Conservation (phyloP, 306 rosid genomes). For the Datisca glomerata region DNA sequence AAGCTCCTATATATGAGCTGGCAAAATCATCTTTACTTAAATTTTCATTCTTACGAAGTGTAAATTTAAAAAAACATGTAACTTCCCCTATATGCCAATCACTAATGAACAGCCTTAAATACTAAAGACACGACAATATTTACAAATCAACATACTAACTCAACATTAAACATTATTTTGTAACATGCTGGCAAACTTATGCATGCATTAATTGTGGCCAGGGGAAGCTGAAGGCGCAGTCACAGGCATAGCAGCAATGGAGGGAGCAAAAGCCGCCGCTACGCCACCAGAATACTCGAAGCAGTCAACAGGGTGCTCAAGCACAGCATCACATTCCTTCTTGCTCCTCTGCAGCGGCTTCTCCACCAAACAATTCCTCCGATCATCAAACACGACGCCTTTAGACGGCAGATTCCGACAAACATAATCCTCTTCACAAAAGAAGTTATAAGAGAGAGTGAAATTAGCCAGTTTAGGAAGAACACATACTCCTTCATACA, state of each 20-base stretch:
- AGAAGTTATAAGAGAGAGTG: constrained; percentile 65
- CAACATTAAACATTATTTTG: constrained; percentile 23
- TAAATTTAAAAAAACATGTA: no score
- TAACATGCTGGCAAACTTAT: no score
- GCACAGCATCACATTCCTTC: constrained; percentile 36
- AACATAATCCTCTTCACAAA: constrained; percentile 68
- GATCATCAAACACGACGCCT: constrained; percentile 36
- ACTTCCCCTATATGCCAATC: no score
- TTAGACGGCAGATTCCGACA: constrained; percentile 53
- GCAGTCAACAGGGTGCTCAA: constrained; percentile 47
- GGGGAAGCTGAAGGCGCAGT: constrained; percentile 49
- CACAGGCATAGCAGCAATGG: constrained; percentile 27
- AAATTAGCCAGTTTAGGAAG: constrained; percentile 63
- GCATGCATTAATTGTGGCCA: constrained; percentile 20
- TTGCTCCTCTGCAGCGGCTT: constrained; percentile 48
- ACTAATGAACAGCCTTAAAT: no score
- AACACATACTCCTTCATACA: constrained; percentile 50
- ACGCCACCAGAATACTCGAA: constrained; percentile 20
- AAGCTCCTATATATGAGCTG: no score
- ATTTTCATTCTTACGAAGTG: no score
- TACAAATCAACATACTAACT: constrained; percentile 16
- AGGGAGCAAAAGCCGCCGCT: constrained; percentile 30
- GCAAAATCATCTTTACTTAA: no score
- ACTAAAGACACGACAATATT: no score
- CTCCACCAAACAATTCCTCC: constrained; percentile 60